These are phyloP conservation scores for Nematocida ausubeli DNA, from an alignment of 371 early-diverging fungal genomes.

Conservation along the genomic window DNA sequence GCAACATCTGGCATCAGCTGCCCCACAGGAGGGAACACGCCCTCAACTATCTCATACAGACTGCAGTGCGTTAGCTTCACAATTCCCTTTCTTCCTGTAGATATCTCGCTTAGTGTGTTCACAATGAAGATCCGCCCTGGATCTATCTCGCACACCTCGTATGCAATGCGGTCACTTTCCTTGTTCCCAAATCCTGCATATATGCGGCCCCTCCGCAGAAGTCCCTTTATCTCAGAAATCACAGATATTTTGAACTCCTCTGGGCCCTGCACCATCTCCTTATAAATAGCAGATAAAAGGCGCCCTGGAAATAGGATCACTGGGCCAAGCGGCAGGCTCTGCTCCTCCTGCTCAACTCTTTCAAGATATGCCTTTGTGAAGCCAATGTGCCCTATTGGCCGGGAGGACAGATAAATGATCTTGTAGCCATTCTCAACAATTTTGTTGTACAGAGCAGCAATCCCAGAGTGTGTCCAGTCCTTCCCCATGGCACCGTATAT, in stretches of 20 bases:
- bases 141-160: slow-evolving; percentile 85
- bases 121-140: slow-evolving; percentile 88
- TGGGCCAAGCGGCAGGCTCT: slow-evolving; percentile 87
- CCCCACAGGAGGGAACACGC: slow-evolving; percentile 76
- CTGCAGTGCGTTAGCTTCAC: slow-evolving; percentile 49
- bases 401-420: slow-evolving; percentile 85
- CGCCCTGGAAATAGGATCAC: slow-evolving; percentile 92
- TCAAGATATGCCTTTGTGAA: slow-evolving; percentile 83
- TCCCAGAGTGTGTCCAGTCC: slow-evolving; percentile 95
- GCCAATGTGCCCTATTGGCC: slow-evolving; percentile 86
- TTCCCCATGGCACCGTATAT: slow-evolving; percentile 90
- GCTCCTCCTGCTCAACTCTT: slow-evolving; percentile 78
- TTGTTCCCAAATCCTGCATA: slow-evolving; percentile 97
- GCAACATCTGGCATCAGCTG: background rate
- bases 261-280: slow-evolving; percentile 86
- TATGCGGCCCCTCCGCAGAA: slow-evolving; percentile 78
- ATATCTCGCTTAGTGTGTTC: slow-evolving; percentile 80
- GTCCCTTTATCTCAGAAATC: slow-evolving; percentile 77
- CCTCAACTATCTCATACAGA: slow-evolving; percentile 80
- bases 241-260: slow-evolving; percentile 95
- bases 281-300: slow-evolving; percentile 74
- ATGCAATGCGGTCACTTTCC: slow-evolving; percentile 84
- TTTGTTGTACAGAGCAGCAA: slow-evolving; percentile 87
- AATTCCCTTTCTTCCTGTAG: slow-evolving; percentile 49
- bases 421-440: slow-evolving; percentile 88